phyloP scores from a whole-genome alignment of 768 basidiomycete species.

The Mycena alexandri region DNA sequence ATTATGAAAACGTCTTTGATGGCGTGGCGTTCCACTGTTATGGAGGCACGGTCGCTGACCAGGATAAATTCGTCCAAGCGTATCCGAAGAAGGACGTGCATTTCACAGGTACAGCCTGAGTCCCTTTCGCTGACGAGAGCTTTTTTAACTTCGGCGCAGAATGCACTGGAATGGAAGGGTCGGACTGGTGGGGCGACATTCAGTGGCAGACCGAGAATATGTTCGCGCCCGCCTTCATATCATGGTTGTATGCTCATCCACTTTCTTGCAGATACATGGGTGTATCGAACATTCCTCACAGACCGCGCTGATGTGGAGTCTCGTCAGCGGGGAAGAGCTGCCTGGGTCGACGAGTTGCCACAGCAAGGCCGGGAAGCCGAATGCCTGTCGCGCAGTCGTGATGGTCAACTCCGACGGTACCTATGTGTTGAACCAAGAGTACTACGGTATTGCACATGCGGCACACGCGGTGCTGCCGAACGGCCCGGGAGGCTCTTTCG shows the following conservation, averaged over 20 bases:
- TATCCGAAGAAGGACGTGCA: slow-evolving; percentile 2
- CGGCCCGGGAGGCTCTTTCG: slow-evolving; percentile 6
- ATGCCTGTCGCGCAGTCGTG: slow-evolving; percentile 21
- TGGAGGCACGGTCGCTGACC: slow-evolving; percentile 6
- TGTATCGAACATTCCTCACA: slow-evolving; percentile 7
- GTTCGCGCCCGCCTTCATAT: neutral
- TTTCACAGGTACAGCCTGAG: slow-evolving; percentile 16
- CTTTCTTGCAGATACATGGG: slow-evolving; percentile 7
- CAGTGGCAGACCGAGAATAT: slow-evolving; percentile 17
- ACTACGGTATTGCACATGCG: slow-evolving; percentile 23
- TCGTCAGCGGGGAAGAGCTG: slow-evolving; percentile 11
- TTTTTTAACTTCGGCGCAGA: neutral
- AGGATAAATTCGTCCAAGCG: slow-evolving; percentile 16
- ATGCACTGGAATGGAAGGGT: slow-evolving; percentile 20
- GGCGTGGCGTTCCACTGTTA: slow-evolving; percentile 21
- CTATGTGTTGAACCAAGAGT: slow-evolving; percentile 17
- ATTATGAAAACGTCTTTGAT: slow-evolving; percentile 4
- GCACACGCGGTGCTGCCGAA: slow-evolving; percentile 11
- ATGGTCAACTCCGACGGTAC: slow-evolving; percentile 4
- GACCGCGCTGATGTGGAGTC: slow-evolving; percentile 18
- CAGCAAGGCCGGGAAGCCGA: neutral
- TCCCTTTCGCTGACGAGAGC: too few relatives aligned
- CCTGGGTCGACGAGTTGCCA: slow-evolving; percentile 9
- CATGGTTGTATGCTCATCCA: neutral
- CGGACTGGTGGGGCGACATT: slow-evolving; percentile 16